Conservation (phyloP, 1,284 basidiomycete species). For the Trametes hirsuta region DNA sequence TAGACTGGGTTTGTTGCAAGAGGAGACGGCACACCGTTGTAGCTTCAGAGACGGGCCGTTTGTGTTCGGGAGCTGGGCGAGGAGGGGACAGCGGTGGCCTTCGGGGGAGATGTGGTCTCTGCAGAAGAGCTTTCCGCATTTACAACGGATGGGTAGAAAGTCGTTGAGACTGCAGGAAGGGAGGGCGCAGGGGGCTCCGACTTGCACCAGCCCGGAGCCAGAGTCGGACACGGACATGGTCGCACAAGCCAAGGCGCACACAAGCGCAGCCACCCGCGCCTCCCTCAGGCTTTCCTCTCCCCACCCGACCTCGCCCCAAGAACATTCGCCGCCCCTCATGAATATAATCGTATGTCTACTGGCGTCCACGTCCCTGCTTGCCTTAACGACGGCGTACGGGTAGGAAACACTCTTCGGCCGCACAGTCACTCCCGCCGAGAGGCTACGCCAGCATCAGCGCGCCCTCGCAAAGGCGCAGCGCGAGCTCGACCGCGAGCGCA, state of each 20-base stretch:
- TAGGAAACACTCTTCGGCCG: conserved; percentile 96
- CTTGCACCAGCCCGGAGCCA: neutral
- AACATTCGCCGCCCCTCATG: conserved; percentile 42
- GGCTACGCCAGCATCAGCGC: conserved; percentile 94
- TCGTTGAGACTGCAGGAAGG: conserved; percentile 57
- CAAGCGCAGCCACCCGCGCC: neutral
- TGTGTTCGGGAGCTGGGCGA: conserved; percentile 13
- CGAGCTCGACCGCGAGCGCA: conserved; percentile 94
- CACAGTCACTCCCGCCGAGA: conserved; percentile 93
- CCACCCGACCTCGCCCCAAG: conserved; percentile 29
- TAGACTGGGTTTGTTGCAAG: conserved; percentile 60
- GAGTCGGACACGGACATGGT: conserved; percentile 29
- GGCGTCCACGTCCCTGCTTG: neutral
- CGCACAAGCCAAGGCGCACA: neutral
- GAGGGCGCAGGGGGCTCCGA: conserved; percentile 61
- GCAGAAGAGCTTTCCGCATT: conserved; percentile 57
- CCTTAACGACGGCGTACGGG: neutral
- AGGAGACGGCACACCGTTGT: conserved; percentile 50
- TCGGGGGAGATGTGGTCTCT: conserved; percentile 59
- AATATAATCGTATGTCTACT: conserved; percentile 62
- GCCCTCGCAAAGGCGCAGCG: conserved; percentile 95
- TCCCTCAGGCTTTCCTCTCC: neutral
- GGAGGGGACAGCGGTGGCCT: conserved; percentile 53
- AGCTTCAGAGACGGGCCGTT: conserved; percentile 34
- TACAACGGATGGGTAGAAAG: conserved; percentile 67